Evolutionary conservation across 1,284 basidiomycete species (phyloP).

Genomic region (Fomitopsis pinicola): DNA sequence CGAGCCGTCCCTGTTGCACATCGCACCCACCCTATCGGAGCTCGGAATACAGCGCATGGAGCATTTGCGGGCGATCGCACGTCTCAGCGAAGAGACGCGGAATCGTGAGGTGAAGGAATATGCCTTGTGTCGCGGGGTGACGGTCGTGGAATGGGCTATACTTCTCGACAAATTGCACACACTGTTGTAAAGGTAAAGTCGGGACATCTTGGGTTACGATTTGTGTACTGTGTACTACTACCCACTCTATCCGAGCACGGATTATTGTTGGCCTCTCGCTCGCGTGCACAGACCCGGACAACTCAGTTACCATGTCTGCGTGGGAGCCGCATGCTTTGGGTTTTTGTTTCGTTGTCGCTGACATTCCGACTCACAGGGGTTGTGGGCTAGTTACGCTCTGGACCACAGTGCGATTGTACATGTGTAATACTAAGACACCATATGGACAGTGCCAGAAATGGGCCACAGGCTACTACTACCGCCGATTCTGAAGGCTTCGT

Average conservation of each 20-base stretch:
- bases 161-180: conserved; percentile 49
- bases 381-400: no score
- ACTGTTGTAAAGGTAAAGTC: conserved; percentile 13
- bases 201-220: not conserved
- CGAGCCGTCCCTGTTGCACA: conserved; percentile 54
- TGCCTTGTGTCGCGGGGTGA: conserved; percentile 59
- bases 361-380: no score
- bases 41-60: conserved; percentile 55
- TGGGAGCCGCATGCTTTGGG: not conserved
- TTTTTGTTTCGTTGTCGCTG: no score
- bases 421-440: no score
- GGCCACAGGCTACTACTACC: no score
- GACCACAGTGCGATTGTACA: no score
- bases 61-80: conserved; percentile 55
- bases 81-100: conserved; percentile 57
- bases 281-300: no score
- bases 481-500: no score
- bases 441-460: no score
- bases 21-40: conserved; percentile 46
- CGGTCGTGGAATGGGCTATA: conserved; percentile 75
- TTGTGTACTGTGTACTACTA: not conserved
- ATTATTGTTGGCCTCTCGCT: no score
- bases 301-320: no score
- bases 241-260: no score
- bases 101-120: conserved; percentile 63